These are phyloP conservation scores for Exophiala aquamarina DNA, from an alignment of 2,329 filamentous ascomycete genomes.

Conservation along the genomic window DNA sequence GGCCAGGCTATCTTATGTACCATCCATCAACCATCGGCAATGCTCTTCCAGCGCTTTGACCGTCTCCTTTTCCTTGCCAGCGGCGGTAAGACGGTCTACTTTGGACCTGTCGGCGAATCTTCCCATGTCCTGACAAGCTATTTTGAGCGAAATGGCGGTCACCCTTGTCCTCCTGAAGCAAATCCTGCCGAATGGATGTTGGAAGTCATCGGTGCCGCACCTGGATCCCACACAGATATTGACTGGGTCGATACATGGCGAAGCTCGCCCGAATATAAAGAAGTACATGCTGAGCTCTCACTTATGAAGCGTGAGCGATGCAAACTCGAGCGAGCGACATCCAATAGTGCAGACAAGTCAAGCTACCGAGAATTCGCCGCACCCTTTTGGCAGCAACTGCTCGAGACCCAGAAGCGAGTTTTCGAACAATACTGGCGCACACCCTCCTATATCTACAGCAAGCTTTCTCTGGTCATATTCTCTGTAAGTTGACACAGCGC, in stretches of 20 bases:
- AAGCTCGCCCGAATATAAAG: conserved; percentile 56
- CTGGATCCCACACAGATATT: conserved; percentile 62
- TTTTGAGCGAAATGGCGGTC: conserved; percentile 65
- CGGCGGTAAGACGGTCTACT: conserved; percentile 68
- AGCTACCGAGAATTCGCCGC: conserved; percentile 78
- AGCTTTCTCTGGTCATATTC: conserved; percentile 65
- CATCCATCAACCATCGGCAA: conserved; percentile 94
- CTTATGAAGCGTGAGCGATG: conserved; percentile 55
- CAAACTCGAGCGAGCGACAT: conserved; percentile 38
- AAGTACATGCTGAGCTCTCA: conserved; percentile 56
- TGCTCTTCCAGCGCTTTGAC: conserved; percentile 86
- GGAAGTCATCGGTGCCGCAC: conserved; percentile 58
- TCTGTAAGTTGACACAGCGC: conserved; percentile 32
- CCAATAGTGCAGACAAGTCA: conserved; percentile 49
- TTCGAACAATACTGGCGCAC: conserved; percentile 93
- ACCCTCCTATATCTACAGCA: conserved; percentile 85
- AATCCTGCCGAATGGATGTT: conserved; percentile 80
- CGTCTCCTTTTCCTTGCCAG: conserved; percentile 63
- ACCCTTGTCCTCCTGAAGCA: conserved; percentile 59
- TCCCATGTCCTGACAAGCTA: conserved; percentile 59
- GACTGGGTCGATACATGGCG: conserved; percentile 67
- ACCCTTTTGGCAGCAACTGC: conserved; percentile 67
- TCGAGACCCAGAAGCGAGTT: conserved; percentile 68
- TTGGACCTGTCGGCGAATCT: conserved; percentile 64
- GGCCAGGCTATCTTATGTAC: conserved; percentile 95